These are phyloP conservation scores for Intubia oerlemansii DNA, from an alignment of 2,329 filamentous ascomycete species.

Conservation along the genomic window DNA sequence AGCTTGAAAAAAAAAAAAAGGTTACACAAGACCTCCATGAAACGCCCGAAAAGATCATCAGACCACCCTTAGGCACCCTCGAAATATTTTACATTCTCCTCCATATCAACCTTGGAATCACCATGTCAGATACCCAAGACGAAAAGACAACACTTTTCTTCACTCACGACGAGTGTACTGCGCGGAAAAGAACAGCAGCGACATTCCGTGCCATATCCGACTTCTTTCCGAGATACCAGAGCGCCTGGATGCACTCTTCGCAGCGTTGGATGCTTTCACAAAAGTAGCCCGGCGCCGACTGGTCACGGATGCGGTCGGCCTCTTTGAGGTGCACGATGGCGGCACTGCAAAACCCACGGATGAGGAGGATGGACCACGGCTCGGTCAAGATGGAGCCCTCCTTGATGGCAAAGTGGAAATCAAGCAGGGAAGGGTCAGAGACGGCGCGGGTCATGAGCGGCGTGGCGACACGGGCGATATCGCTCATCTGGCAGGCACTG, in stretches of 20 bases:
- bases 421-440: slow-evolving; percentile 13
- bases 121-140: no score
- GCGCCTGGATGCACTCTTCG: slow-evolving; percentile 26
- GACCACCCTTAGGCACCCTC: no score
- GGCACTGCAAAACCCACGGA: slow-evolving; percentile 28
- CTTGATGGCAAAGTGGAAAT: slow-evolving; percentile 30
- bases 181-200: slow-evolving; percentile 41
- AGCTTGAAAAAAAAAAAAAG: not conserved
- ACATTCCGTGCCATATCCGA: slow-evolving; percentile 24
- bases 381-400: slow-evolving; percentile 35
- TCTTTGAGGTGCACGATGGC: slow-evolving; percentile 17
- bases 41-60: no score
- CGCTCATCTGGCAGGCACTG: slow-evolving; percentile 23
- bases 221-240: slow-evolving; percentile 32
- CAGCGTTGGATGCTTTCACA: slow-evolving; percentile 13
- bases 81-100: no score
- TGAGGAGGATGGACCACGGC: slow-evolving; percentile 35
- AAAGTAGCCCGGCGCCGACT: slow-evolving; percentile 9
- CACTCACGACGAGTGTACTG: slow-evolving; percentile 31
- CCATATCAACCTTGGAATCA: no score
- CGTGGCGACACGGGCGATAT: slow-evolving; percentile 24
- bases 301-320: slow-evolving; percentile 11
- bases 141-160: not conserved
- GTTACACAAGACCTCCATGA: no score
- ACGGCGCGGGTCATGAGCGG: slow-evolving; percentile 5